A percentile compares a stretch with the other conserved stretches of the same genome.
phyloP scores from a whole-genome alignment of 176 grass and related monocot species.

The Carex cristatella region DNA sequence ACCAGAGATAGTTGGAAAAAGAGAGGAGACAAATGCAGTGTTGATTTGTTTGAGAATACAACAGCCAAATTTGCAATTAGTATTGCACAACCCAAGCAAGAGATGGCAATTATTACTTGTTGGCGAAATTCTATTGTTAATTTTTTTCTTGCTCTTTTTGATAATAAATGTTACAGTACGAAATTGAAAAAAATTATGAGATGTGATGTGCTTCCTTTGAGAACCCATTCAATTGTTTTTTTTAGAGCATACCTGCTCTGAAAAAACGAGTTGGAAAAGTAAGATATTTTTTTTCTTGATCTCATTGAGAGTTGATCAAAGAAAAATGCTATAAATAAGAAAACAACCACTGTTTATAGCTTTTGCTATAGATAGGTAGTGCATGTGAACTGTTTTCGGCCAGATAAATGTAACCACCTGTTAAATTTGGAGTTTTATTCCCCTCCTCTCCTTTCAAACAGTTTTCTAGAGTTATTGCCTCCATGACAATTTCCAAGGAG shows the following conservation, averaged over 20 bases:
- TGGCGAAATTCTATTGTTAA: not conserved
- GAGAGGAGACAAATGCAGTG: not conserved
- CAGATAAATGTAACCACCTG: conserved; percentile 7
- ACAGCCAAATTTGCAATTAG: not conserved
- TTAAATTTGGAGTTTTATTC: conserved; percentile 23
- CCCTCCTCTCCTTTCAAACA: conserved; percentile 18
- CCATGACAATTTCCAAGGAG: conserved; percentile 10
- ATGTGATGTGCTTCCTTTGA: not conserved
- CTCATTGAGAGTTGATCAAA: not conserved
- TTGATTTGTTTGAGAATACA: not conserved
- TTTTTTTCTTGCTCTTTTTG: not conserved
- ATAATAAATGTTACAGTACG: not conserved
- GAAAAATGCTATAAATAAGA: conserved; percentile 17
- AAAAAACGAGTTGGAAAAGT: not conserved
- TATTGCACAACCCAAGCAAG: not conserved
- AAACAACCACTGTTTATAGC: conserved; percentile 1
- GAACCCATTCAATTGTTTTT: not conserved
- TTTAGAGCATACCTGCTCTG: not conserved
- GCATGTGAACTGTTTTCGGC: not conserved
- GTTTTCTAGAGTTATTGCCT: not conserved
- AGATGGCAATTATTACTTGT: not conserved
- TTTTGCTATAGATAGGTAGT: conserved; percentile 8
- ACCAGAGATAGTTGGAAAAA: not conserved
- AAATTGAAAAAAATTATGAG: not conserved
- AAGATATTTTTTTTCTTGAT: not conserved